Base-by-base conservation (phyloP, 2,329 filamentous ascomycete genomes). In the Penicillium palitans region DNA sequence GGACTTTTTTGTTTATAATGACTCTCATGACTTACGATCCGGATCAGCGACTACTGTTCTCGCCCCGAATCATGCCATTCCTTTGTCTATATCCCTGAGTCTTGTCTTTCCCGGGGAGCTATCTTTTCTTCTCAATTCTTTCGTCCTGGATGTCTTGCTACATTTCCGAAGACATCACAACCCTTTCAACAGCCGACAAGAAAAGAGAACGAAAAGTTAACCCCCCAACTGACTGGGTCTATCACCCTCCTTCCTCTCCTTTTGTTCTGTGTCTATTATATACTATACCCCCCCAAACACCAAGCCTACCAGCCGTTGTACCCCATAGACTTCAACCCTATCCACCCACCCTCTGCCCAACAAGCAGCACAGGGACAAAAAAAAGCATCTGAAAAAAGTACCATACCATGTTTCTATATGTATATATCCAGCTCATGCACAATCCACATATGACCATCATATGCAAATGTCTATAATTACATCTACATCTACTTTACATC, bases 41-140 rank as follows among this genome's bases (percentile, higher is more conserved):
- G 55, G 55, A 55, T 61, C 59, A 59, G 67, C 67, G 71, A 74
- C 72, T 74, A 72, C 71, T 73, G 68, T 66, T 61, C 69, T 73
- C 70, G 69, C 67, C 52, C 57, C 21, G 57, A 55, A 63, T 68
- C 66, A 65, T 72, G 63, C 65, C 66, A 64, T 68, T 72, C 65
- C 56, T 68, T 68, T 54, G 65, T 68, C 65, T 60, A 48, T 41
- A 44, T 13, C 10, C 7, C 10, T 7, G 60, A 66, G 58, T 61
- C 64, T 60, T 56, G 48, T 46, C 27, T 58, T 42, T 52, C 29
- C 25, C 35, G 27, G 3, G 13, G n/a, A 15, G 7, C 27, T 52
- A 42, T 50, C 33, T 42, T 45, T 35, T 50, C 49, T 33, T 54
- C 49, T 33, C 31, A 19, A 52, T 39, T 31, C 46, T 45, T 45